Evolutionary conservation across 805 yeast genomes (phyloP), one percentile per base, ranked within the genome.

Genomic region (Pichia manshurica): DNA sequence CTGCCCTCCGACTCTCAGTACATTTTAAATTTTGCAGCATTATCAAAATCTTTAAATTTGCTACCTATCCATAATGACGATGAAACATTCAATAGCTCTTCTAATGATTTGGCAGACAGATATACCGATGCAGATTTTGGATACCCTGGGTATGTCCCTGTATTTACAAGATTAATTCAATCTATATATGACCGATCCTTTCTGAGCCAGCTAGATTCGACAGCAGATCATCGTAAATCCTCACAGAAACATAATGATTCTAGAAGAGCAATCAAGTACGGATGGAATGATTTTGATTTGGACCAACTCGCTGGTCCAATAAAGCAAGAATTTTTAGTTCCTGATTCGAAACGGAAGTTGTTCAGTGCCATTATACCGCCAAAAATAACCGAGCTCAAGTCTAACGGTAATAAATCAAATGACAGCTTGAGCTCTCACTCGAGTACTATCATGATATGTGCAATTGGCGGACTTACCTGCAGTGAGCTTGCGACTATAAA

Each of bases 401-500:
- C 21, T 13, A 54, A 62, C 23, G 54, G 50, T 12, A 17, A 31
- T 29, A 29, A n/a, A 20, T 10, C 29, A 25, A 25, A 25, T 25
- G 29, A 7, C 10, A 25, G 10, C 7, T 10, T 25, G 10, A 25
- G 29, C 29, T 7, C 29, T 8, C 29, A 25, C 10, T 20, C 28
- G 19, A 68, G 65, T 45, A 50, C 59, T 52, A 58, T 66, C 15
- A 57, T 87, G 51, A 55, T 87, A 44, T 77, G 81, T 7, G 65
- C 84, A 52, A 58, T 90, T 36, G 98, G 98, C 13, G 98, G 99
- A 0, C 68, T 90, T 7, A 87, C 97, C 0, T 73, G 86, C 60
- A 80, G 93, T 8, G 99, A 91, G 63, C 70, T 90, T 16, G 78
- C 91, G 3, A 81, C 89, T 3, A 65, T 91, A 41, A 70, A 82